Base-by-base conservation (phyloP, 176 grass and related monocot species). In the Triticum urartu region DNA sequence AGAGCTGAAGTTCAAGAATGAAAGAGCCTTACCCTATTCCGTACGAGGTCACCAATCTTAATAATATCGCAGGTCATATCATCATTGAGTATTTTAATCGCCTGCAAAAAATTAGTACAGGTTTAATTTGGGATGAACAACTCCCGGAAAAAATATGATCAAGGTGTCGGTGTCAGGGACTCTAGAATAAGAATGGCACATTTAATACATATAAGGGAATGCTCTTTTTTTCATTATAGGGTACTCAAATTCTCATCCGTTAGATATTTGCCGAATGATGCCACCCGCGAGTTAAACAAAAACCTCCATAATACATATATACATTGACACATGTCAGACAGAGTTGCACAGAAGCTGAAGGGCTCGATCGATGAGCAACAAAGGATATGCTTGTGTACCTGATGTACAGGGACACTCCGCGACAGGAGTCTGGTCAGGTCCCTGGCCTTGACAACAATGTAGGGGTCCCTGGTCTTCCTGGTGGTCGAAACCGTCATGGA, bases 401-500 rank as follows among this genome's bases (percentile, higher is more conserved):
- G 97, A 21, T 86, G 97, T 6, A 92, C 92, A 82, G 97, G 97
- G 59, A 98, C 90, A 15, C 97, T 94, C 64, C 93, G 84, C 4
- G 94, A 94, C 54, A 98, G 79, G 11, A 98, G 87, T 68, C 89
- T 88, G 28, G 92, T 90, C 13, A 98, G 50, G 71, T 95, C 97
- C 50, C 89, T 82, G 9, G 97, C 92, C 90, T 95, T 98, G 38
- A 95, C 42, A 77, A 98, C 88, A 28, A 95, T 87, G 76, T 85
- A 94, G 2, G 97, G 94, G 25, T 98, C 97, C 79, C 86, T 94
- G 47, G 96, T 98, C 83, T 98, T 93, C 80, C 88, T 71, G 64
- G 92, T 95, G 13, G 97, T 98, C 20, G 92, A 94, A 77, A 98
- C 97, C 25, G 88, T 88, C 97, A 98, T 98, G 3, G 94, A 98